Conservation (phyloP, 164 flowering plant species). For the Stephania cephalantha region DNA sequence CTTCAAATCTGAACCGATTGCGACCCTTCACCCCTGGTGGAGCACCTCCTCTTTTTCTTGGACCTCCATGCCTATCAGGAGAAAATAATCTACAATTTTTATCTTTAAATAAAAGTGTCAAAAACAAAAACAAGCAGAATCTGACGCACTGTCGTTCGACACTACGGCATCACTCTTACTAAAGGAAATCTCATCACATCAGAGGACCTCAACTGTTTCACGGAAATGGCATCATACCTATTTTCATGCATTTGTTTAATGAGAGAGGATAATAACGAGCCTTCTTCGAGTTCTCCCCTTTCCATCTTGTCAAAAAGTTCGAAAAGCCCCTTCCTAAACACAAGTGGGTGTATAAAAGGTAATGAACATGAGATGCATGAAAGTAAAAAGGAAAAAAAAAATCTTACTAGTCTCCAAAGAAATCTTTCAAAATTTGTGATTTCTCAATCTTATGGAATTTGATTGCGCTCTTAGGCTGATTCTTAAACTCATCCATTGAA, state of each 20-base stretch:
- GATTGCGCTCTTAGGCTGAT: neutral
- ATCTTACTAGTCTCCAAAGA: neutral
- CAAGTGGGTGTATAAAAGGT: neutral
- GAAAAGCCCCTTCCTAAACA: constrained; percentile 78
- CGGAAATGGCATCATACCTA: constrained; percentile 36
- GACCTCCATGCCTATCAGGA: constrained; percentile 69
- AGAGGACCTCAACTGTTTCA: neutral
- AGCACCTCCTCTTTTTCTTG: constrained; percentile 61
- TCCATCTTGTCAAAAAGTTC: constrained; percentile 70
- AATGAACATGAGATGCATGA: neutral
- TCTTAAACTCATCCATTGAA: neutral
- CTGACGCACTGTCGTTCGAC: neutral
- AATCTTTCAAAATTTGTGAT: neutral
- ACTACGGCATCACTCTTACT: neutral
- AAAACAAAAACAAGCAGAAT: neutral
- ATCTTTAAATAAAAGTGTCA: too few relatives aligned
- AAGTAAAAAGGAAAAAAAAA: neutral
- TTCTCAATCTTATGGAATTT: neutral
- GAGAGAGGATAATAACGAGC: constrained; percentile 38
- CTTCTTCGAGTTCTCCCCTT: constrained; percentile 53
- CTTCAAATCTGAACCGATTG: constrained; percentile 71
- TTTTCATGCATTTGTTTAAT: constrained; percentile 58
- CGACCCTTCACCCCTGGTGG: constrained; percentile 75
- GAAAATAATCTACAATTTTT: neutral
- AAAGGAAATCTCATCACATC: neutral